Percentiles rank a stretch among this genome's conserved stretches.
phyloP scores from a whole-genome alignment of 2,329 filamentous ascomycete species.

The Phoma sp. region DNA sequence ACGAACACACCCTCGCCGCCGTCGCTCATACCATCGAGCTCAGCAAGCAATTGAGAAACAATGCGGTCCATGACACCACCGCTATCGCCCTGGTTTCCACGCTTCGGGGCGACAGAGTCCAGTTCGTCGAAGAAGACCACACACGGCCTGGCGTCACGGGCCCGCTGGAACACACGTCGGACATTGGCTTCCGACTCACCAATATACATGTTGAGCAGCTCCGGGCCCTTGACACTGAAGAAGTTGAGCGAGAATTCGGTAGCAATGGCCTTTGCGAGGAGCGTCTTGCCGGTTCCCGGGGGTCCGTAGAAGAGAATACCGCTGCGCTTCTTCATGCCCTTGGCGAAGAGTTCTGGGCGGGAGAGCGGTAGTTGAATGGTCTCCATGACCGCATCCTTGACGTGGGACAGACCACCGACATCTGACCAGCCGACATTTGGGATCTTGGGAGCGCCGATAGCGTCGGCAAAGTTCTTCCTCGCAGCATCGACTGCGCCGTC shows the following conservation, averaged over 20 bases:
- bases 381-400: conserved; percentile 96
- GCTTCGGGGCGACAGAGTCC: conserved; percentile 92
- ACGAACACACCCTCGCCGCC: conserved; percentile 90
- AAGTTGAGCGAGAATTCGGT: conserved; percentile 95
- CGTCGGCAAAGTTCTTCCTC: conserved; percentile 96
- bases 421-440: conserved; percentile 97
- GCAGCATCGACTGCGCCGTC: conserved; percentile 94
- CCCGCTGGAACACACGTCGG: conserved; percentile 84
- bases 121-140: conserved; percentile 95
- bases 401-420: conserved; percentile 89
- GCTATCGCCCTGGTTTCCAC: conserved; percentile 95
- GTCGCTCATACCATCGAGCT: conserved; percentile 97
- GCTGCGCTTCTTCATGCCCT: conserved; percentile 97
- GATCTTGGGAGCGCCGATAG: conserved; percentile 97
- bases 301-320: conserved; percentile 93
- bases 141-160: conserved; percentile 83
- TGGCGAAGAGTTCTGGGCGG: conserved; percentile 90
- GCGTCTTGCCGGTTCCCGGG: conserved; percentile 88
- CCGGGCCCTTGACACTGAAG: conserved; percentile 91
- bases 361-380: conserved; percentile 94
- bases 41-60: conserved; percentile 90
- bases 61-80: conserved; percentile 99
- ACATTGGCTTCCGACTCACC: conserved; percentile 94
- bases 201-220: conserved; percentile 95
- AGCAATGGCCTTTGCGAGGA: conserved; percentile 91